Base-by-base conservation (phyloP, 202 grass and related monocot species). In the Digitaria exilis region DNA sequence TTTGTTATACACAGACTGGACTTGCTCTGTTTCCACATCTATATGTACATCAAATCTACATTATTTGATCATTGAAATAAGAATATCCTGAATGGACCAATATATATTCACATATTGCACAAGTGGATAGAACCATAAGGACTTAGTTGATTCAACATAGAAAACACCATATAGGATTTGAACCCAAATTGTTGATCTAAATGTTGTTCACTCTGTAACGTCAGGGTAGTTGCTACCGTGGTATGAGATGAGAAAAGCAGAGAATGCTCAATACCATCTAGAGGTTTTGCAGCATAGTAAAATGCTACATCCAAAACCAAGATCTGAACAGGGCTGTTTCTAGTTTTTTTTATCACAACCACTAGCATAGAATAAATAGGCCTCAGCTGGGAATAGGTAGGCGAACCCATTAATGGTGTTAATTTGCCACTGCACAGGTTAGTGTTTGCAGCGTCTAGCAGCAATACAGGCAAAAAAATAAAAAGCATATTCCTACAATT, bases 361-460 rank as follows among this genome's bases (percentile, higher is more conserved):
- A 69, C 62, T 19, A 34, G 22, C 69, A 75, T 67, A 58, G 60
- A 75, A 50, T n/a, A 67, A 49, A 75, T 59, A 67, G 50, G 30
- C 21, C 9, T 0, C 25, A 28, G 15, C 29, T 3, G 37, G 60
- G 16, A 75, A 75, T 68, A 75, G 69, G 81, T 30, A 68, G 21
- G 16, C 39, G 8, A 2, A 16, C 43, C 62, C 85, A 76, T 75
- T 69, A 81, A 86, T 59, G 48, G 41, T 46, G 29, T 73, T 73
- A 80, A 66, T 45, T 67, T 8, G 50, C 60, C 10, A 65, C 17
- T 75, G 9, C n/a, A 50, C 32, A 69, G 30, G 35, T 62, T 28
- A 75, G 37, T 68, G 37, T 79, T 68, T 68, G 61, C 41, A 81
- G 18, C n/a, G 4, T n/a, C 71, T 60, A 81, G 70, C 17, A 81